These are phyloP conservation scores for Lunularia cruciata DNA, from an alignment of 225 moss, liverwort and hornwort species.

Conservation along the genomic window DNA sequence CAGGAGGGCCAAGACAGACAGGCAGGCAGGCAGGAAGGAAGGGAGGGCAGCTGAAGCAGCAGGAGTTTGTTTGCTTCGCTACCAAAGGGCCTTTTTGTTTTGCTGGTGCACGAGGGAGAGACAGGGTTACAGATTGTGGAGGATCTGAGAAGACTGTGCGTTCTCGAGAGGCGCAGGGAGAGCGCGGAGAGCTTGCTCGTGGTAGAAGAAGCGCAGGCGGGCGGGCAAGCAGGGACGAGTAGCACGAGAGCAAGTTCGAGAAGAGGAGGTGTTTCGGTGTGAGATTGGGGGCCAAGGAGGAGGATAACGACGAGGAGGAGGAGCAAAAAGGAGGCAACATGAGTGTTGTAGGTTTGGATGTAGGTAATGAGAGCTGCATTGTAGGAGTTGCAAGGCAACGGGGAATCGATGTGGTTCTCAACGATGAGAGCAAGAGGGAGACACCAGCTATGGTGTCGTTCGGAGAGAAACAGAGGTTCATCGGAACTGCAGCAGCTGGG, in stretches of 20 bases:
- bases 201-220: not conserved
- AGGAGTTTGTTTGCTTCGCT: not conserved
- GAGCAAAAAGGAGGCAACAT: slow-evolving; percentile 51
- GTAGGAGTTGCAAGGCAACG: slow-evolving; percentile 95
- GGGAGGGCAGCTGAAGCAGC: not conserved
- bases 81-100: not conserved
- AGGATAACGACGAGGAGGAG: not conserved
- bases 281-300: not conserved
- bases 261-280: not conserved
- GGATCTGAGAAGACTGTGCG: not conserved
- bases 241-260: not conserved
- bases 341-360: slow-evolving; percentile 98
- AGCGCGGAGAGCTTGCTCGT: slow-evolving; percentile 38
- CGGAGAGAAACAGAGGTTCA: slow-evolving; percentile 97
- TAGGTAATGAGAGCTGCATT: slow-evolving; percentile 99
- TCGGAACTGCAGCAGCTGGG: slow-evolving; percentile 84
- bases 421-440: slow-evolving; percentile 99
- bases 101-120: not conserved
- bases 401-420: slow-evolving; percentile 96
- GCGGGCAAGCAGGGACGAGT: not conserved
- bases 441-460: slow-evolving; percentile 98
- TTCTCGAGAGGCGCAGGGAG: slow-evolving; percentile 37
- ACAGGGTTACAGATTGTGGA: not conserved
- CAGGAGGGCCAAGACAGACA: not conserved
- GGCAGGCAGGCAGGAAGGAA: not conserved